Evolutionary conservation across 345 rosid genomes (phyloP).

Genomic region (Linum trigynum): DNA sequence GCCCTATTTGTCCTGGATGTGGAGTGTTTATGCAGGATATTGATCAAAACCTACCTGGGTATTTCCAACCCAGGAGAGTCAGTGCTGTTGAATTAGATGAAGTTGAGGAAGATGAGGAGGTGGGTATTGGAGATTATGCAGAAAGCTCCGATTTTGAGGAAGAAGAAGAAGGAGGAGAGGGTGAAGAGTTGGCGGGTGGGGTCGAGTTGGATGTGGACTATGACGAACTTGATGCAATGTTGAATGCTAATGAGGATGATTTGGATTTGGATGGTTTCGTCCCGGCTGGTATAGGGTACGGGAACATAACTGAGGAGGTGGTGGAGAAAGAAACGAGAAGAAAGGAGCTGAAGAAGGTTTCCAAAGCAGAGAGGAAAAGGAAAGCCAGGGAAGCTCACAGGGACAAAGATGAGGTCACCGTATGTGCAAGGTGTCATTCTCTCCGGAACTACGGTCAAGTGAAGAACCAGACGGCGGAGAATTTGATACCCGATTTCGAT

Average conservation of each 20-base stretch:
- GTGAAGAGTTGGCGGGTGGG: constrained; percentile 18
- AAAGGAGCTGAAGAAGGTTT: constrained; percentile 38
- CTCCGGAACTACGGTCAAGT: constrained; percentile 83
- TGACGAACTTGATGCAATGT: constrained; percentile 50
- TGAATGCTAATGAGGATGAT: constrained; percentile 26
- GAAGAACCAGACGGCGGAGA: constrained; percentile 70
- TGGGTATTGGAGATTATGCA: constrained; percentile 22
- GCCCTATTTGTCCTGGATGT: constrained; percentile 80
- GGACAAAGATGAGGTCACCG: constrained; percentile 49
- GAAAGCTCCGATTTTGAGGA: constrained; percentile 2
- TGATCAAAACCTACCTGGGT: constrained; percentile 68
- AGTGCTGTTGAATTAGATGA: constrained; percentile 11
- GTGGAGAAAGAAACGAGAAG: constrained; percentile 28
- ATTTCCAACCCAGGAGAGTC: constrained; percentile 43
- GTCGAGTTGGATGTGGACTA: constrained; percentile 51
- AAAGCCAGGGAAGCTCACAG: constrained; percentile 50
- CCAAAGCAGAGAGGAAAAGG: constrained; percentile 70
- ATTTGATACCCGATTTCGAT: constrained; percentile 89
- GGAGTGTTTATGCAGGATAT: constrained; percentile 87
- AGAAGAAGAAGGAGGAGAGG: constrained; percentile 23
- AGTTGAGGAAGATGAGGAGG: constrained; percentile 7
- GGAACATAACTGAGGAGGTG: constrained; percentile 63
- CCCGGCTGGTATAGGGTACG: constrained; percentile 81
- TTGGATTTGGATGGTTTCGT: constrained; percentile 53
- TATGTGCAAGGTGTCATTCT: constrained; percentile 95